Base-by-base conservation (phyloP, 306 rosid species). In the Rubus idaeus region DNA sequence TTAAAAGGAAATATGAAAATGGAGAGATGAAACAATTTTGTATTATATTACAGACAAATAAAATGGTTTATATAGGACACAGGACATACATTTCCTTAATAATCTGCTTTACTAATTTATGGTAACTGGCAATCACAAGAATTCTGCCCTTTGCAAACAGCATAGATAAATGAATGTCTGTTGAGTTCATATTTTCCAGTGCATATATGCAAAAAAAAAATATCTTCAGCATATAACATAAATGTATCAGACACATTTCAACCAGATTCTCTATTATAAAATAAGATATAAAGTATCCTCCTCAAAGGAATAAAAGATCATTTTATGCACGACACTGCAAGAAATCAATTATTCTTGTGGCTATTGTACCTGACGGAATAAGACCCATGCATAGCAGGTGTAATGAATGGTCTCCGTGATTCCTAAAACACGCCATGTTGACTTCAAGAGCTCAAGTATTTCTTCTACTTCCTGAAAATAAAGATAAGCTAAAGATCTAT, bases 351-450 rank as follows among this genome's bases (percentile, higher is more conserved):
- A 73, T 49, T n/a, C 69, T 64, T 71, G 74, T 60, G 47, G 49
- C 14, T 60, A 55, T 18, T 76, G 70, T 84, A 95, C 99, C 97
- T 95, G 99, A 66, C 97, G 97, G 83, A 92, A 92, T 77, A 95
- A 83, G 74, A 95, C 97, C 99, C 99, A 95, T 78, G 96, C 95
- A 89, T 87, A 92, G 87, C 97, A 89, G 69, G 99, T 92, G 78
- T 81, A 81, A 83, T 95, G 99, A 69, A 95, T 89, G 78, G 99
- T 95, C 96, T 95, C 99, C 9, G 91, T 90, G 81, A 95, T 89
- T 66, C 99, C 99, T 79, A 95, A 87, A 84, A 95, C 94, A 81
- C 97, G 96, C 99, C 99, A 95, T 46, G 99, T 90, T 12, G 97
- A 95, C 91, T 90, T 95, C 79, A 95, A 73, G 62, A 95, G 97